Evolutionary conservation across 768 basidiomycete species (phyloP), one percentile per base, ranked within the genome.

Genomic region (Suillus clintonianus): DNA sequence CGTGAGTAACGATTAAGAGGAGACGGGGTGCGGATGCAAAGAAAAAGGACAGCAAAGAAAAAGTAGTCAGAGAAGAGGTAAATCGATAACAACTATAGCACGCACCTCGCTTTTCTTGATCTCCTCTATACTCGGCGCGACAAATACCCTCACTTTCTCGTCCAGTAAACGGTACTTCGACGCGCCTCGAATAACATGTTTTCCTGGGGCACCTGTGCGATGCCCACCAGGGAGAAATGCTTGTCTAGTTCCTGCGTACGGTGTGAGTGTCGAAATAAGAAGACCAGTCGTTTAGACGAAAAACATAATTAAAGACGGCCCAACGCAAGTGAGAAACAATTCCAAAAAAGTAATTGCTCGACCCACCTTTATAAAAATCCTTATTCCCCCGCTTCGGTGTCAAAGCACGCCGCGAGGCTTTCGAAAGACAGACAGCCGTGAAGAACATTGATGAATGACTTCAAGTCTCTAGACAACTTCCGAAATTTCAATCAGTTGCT

Each of bases 311-410:
- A n/a, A 13, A n/a, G 30, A 59, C 6, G 19, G 9, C 27, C 58
- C 4, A 27, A 53, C 17, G 15, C 34, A 30, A 13, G n/a, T 27
- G 8, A 60, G 59, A 24, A 60, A 45, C 22, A 10, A 56, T 17
- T 37, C 13, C 15, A 37, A 14, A 9, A 37, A 5, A 42, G 48
- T 17, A 9, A n/a, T 58, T 36, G 19, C 57, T 41, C 27, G 39
- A 63, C 77, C n/a, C 8, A 91, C 97, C 97, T 78, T 99, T 99
- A 83, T 97, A 98, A 74, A 83, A 98, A 72, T 99, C 94, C 71
- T 98, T 99, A 80, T 97, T 97, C 17, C 86, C 97, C 54, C 88
- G 79, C 75, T 98, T 98, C 0, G 92, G 82, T 0, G 90, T 95
- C 57, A 99, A 80, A 2, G 95, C 86, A 30, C 87, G 81, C 62